Evolutionary conservation across 2,329 filamentous ascomycete species (phyloP).

Genomic region (Fusarium austroafricanum): DNA sequence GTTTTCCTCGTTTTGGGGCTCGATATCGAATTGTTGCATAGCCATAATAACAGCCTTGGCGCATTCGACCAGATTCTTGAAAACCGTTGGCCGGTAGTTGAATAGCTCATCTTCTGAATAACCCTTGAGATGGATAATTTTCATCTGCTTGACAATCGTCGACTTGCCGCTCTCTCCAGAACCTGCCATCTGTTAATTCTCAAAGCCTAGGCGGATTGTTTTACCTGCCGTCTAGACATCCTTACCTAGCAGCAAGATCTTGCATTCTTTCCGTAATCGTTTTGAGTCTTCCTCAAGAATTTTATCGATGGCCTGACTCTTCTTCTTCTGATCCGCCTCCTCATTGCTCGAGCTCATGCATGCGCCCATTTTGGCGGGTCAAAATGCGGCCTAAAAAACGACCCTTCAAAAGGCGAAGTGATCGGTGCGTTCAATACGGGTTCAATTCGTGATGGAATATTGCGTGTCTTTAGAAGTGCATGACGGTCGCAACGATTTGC

Average conservation of each 20-base stretch:
- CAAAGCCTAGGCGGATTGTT: neutral
- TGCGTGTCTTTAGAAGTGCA: conserved; percentile 42
- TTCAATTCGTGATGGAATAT: conserved; percentile 30
- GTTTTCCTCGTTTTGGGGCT: conserved; percentile 78
- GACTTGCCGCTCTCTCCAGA: conserved; percentile 99
- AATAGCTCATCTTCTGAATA: conserved; percentile 94
- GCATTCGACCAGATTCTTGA: conserved; percentile 98
- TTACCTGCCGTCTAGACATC: conserved; percentile 17
- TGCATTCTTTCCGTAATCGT: conserved; percentile 95
- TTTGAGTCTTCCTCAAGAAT: conserved; percentile 94
- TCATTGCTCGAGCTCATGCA: conserved; percentile 92
- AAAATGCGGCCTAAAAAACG: conserved; percentile 27
- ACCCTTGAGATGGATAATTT: conserved; percentile 98
- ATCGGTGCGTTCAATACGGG: conserved; percentile 11
- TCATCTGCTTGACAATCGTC: conserved; percentile 99
- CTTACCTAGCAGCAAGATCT: conserved; percentile 93
- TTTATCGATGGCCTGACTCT: conserved; percentile 95
- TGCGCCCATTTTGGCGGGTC: conserved; percentile 77
- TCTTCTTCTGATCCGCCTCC: conserved; percentile 93
- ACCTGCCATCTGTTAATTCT: conserved; percentile 64
- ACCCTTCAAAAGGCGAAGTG: conserved; percentile 22
- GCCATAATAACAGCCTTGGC: conserved; percentile 91
- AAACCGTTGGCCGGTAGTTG: conserved; percentile 95
- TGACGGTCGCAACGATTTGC: conserved; percentile 37
- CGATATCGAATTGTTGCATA: conserved; percentile 91